Base-by-base conservation (phyloP, 805 yeast species). In the Ogataea trehaloabstinens region DNA sequence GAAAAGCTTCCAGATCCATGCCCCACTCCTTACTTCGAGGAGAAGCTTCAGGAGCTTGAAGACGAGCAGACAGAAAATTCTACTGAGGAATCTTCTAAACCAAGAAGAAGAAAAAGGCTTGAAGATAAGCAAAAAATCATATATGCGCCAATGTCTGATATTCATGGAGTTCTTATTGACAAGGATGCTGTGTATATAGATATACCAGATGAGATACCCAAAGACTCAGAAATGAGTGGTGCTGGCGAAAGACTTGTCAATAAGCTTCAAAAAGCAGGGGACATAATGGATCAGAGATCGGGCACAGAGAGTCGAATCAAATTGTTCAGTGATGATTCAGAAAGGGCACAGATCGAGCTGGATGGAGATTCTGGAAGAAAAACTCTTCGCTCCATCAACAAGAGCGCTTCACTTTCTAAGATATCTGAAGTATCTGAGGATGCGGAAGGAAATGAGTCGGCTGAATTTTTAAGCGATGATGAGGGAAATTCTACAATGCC, bases 131-230 rank as follows among this genome's bases (percentile, higher is more conserved):
- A 88, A 59, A 93, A 90, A 61, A 78, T 88, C 49, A 88, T 93
- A 2, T 93, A 95, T 62, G 99, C 99, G 0, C 99, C 99, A 35
- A 93, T 93, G 99, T 86, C 97, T 33, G 98, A 93, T 63, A 96
- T 93, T n/a, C 97, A 97, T 41, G 99, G 99, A 61, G 95, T 93
- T 25, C 70, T 93, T 49, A 88, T 93, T 45, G 99, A 93, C 66
- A 90, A 85, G 58, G 99, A 93, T 68, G 96, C 99, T 6, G 99
- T 93, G 2, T 93, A 90, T 55, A 87, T 93, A 44, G 97, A 85
- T 53, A 79, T 85, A 6, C 89, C 88, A 2, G 44, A 39, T 13
- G 59, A 56, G 38, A 34, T 47, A 8, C 54, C 46, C 36, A 50
- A 55, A 32, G 60, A 56, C 0, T 62, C 53, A 8, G 61, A 54